phyloP scores from a whole-genome alignment of 345 rosid genomes.

The Populus nigra region DNA sequence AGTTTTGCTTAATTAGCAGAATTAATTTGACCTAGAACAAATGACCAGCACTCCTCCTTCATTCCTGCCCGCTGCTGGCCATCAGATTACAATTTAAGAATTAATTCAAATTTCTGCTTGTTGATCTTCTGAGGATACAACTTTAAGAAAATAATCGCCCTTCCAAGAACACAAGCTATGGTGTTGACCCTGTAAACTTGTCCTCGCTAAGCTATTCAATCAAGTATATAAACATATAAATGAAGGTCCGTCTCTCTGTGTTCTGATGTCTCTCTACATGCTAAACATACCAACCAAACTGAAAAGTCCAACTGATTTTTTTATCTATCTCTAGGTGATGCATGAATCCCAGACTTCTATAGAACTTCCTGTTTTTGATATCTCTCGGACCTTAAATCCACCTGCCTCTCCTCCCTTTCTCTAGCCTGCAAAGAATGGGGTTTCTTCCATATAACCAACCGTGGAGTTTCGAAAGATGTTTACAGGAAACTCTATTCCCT shows the following conservation, averaged over 20 bases:
- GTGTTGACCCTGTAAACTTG: constrained; percentile 23
- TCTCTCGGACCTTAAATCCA: constrained; percentile 30
- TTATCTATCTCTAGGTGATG: neutral
- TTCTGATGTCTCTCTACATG: neutral
- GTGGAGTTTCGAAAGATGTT: constrained; percentile 37
- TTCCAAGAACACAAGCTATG: constrained; percentile 13
- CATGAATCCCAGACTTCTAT: constrained; percentile 11
- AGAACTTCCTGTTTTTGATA: constrained; percentile 35
- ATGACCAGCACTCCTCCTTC: constrained; percentile 12
- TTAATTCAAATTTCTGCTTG: neutral
- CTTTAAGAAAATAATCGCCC: neutral
- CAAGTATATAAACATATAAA: neutral
- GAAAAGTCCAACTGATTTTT: neutral
- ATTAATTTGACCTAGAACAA: neutral
- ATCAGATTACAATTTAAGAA: constrained; percentile 14
- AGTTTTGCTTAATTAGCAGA: neutral
- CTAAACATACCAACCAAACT: neutral
- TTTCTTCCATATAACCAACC: constrained; percentile 41
- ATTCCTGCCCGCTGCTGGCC: constrained; percentile 26
- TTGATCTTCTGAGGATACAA: neutral
- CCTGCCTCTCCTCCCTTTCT: constrained; percentile 19
- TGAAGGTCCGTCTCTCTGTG: neutral
- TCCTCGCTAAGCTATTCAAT: neutral
- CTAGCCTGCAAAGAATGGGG: constrained; percentile 42
- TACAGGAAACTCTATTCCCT: constrained; percentile 20